A percentile compares a stretch with the other conserved stretches of the same genome.
phyloP scores from a whole-genome alignment of 1,139 yeast genomes.

The Diutina catenulata region DNA sequence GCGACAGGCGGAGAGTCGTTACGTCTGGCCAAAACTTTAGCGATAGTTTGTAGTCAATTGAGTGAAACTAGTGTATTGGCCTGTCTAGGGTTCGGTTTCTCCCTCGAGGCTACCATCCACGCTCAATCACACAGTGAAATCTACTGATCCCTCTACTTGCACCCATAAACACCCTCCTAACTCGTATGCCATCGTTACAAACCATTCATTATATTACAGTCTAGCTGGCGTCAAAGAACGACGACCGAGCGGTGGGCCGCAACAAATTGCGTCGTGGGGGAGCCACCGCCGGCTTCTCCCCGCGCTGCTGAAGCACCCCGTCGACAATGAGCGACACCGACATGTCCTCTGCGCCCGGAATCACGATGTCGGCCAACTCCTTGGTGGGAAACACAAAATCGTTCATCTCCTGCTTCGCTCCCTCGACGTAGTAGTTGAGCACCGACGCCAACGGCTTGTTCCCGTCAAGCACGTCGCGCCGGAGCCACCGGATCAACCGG shows the following conservation, averaged over 20 bases:
- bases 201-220: too few species aligned
- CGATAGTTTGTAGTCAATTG: too few species aligned
- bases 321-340: conserved; percentile 66
- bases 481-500: conserved; percentile 65
- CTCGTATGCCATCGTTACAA: too few species aligned
- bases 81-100: too few species aligned
- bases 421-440: conserved; percentile 47
- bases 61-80: too few species aligned
- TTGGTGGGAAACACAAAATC: conserved; percentile 67
- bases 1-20: too few species aligned
- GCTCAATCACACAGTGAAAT: neutral
- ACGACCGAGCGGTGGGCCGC: neutral
- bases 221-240: conserved; percentile 5
- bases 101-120: too few species aligned
- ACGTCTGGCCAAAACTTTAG: too few species aligned
- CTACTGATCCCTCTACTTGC: neutral
- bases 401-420: conserved; percentile 68
- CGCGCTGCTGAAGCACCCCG: conserved; percentile 30
- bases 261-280: neutral
- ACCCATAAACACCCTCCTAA: too few species aligned
- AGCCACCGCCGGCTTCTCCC: neutral
- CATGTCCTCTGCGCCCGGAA: conserved; percentile 61
- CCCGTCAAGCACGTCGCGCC: conserved; percentile 23
- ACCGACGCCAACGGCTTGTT: conserved; percentile 31
- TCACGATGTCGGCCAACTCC: conserved; percentile 67